Evolutionary conservation across 352 stramenopile species (phyloP), one percentile per base, ranked within the genome.

Genomic region (Globisporangium nunn): DNA sequence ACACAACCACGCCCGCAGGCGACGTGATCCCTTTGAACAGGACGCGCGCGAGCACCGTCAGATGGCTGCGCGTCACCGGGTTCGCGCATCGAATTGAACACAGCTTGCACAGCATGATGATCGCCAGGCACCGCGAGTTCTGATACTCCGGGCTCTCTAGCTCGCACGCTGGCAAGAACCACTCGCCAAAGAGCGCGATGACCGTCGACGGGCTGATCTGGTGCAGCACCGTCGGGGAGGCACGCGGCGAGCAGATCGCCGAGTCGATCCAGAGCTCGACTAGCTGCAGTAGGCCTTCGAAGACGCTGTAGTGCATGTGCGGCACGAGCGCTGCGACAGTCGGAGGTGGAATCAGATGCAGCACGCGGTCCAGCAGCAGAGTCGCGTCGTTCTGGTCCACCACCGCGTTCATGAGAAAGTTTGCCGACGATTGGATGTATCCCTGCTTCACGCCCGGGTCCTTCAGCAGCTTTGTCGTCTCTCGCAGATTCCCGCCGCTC

Each of bases 131-230:
- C 10, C 83, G 77, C 8, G 82, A 90, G 47, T 83, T 91, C 57
- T 91, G 78, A 43, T 85, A 89, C 46, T 92, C 85, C 0, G 61
- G 18, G 33, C 67, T 66, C 40, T 89, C 77, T 4, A 90, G 57
- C 48, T 95, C 85, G 49, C 85, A 95, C n/a, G 81, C 79, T 6
- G 83, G 82, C 28, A 95, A 56, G 50, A 95, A 92, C 85, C 85
- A 95, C 49, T 95, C 82, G 5, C 82, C 82, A 57, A 93, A 92
- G 7, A 95, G 63, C n/a, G 82, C 83, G 23, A 93, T 68, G 35
- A 95, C 61, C 2, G 85, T 95, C 6, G 82, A 93, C 7, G 85
- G 85, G 52, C 81, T 88, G 52, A 94, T 91, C 52, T 74, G 75
- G 12, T 79, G 77, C 47, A 92, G 58, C 10, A 73, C 68, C 2